Percentiles rank a stretch among this genome's conserved stretches.
phyloP scores from a whole-genome alignment of 805 yeast species.

The Cyberlindnera galapagoensis region DNA sequence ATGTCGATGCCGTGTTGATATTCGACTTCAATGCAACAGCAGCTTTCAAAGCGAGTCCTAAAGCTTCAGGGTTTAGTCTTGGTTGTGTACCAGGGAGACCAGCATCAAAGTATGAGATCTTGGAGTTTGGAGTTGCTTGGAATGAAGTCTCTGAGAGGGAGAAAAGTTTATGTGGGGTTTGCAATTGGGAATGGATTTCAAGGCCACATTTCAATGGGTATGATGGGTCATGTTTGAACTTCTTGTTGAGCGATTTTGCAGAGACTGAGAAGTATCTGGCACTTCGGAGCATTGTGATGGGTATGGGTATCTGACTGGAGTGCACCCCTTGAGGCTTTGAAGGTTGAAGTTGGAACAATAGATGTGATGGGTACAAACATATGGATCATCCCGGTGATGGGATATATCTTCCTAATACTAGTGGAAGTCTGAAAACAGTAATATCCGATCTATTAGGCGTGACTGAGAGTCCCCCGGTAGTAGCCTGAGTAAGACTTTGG shows the following conservation, averaged over 20 bases:
- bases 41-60: conserved; percentile 63
- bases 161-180: conserved; percentile 69
- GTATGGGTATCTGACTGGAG: no score
- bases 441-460: no score
- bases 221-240: conserved; percentile 13
- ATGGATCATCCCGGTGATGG: no score
- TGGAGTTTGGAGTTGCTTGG: conserved; percentile 55
- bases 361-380: no score
- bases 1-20: conserved; percentile 51
- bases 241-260: conserved; percentile 3
- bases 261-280: conserved; percentile 1
- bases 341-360: no score
- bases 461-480: no score
- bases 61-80: conserved; percentile 63
- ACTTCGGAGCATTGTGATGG: not conserved
- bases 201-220: conserved; percentile 70
- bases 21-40: conserved; percentile 62
- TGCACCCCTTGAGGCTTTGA: no score
- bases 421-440: no score
- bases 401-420: no score
- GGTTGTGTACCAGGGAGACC: conserved; percentile 95
- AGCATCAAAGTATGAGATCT: conserved; percentile 72
- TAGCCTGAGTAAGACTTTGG: no score
- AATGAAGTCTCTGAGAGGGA: conserved; percentile 50
- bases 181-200: conserved; percentile 88